Base-by-base conservation (phyloP, 208 protist species). In the Trichomonas vaginalis region DNA sequence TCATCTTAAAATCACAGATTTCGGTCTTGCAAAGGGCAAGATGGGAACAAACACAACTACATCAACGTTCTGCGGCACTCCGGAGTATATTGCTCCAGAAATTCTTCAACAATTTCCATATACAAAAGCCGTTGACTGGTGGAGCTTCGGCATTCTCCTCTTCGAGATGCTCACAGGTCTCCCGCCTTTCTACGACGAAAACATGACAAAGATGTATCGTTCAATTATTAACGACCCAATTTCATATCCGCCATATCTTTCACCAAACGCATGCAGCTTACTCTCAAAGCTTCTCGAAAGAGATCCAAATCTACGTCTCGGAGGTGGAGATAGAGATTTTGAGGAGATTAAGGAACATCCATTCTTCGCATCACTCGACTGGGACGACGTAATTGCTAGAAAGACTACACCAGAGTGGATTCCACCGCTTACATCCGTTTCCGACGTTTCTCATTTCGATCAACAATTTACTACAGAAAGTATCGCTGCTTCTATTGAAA, bases 1-100 rank as follows among this genome's bases (percentile, higher is more conserved):
- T 3, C 97, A 99, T 96, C 96, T 98, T 39, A 98, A 98, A 82
- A 97, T 99, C 0, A 98, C 97, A 10, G 98, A 99, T 97, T 99
- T 99, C 96, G 98, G 98, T 32, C 90, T 98, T 82, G 10, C 45
- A 32, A 96, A 96, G 95, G 49, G 23, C 14, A 86, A 83, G 1
- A 23, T 80, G n/a, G 39, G 46, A 62, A 80, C 2, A 14, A 21
- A 80, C 0, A 86, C 27, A 3, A 42, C 3, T 80, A 96, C 96
- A 12, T 56, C 37, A 35, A 97, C 97, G 32, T 86, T 97, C 35
- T 96, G 96, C 95, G 96, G 97, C 17, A 97, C 96, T 27, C 79
- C 97, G 1, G 96, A 97, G 32, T 97, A 97, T 56, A 37, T 97
- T 1, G 96, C 96, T 0, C 96, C 96, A 23, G 92, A 96, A 80